Base-by-base conservation (phyloP, 139 green algal genomes). In the Deuterostichococcus epilithicus region DNA sequence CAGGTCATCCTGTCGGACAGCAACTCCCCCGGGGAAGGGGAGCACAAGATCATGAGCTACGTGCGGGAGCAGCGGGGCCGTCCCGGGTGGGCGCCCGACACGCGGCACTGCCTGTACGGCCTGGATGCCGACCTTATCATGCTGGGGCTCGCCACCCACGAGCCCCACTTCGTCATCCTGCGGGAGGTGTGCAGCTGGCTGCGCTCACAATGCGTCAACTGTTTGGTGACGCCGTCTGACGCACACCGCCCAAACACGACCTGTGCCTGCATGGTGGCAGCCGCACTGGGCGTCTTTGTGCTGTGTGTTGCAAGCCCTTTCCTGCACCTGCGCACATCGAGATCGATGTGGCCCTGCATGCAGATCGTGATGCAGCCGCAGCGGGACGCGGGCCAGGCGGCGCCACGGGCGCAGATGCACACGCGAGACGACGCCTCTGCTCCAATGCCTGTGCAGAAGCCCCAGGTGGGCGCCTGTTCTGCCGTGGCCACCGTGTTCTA, bases 51-150 rank as follows among this genome's bases (percentile, higher is more conserved):
- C 70, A 97, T 97, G 92, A 80, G 82, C 6, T 97, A 92, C 85
- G 93, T 98, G 70, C 87, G 94, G 4, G 83, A 95, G 88, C 91
- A 98, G 88, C 88, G 96, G 18, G 92, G 90, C 15, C 85, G 91
- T 2, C 86, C 88, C 10, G 92, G 92, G n/a, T 97, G 88, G 87
- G 87, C 98, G 83, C 87, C 96, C 68, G 91, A 91, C 79, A 88
- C 80, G 0, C 81, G 81, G 18, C 96, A 99, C 88, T 93, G 90
- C 78, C 81, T 99, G 78, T 99, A 99, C 80, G 96, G 96, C 39
- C 88, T 99, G 81, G 96, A 99, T 70, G 96, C 96, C 4, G 96
- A 99, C 84, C 90, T 99, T 13, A 99, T 99, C 90, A 98, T 98
- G 94, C 85, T 99, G 38, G 91, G 87, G 30, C 83, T 98, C 39